A percentile compares a stretch with the other conserved stretches of the same genome.
Conservation (phyloP, 768 basidiomycete genomes). For the Antrodiella citrinella region DNA sequence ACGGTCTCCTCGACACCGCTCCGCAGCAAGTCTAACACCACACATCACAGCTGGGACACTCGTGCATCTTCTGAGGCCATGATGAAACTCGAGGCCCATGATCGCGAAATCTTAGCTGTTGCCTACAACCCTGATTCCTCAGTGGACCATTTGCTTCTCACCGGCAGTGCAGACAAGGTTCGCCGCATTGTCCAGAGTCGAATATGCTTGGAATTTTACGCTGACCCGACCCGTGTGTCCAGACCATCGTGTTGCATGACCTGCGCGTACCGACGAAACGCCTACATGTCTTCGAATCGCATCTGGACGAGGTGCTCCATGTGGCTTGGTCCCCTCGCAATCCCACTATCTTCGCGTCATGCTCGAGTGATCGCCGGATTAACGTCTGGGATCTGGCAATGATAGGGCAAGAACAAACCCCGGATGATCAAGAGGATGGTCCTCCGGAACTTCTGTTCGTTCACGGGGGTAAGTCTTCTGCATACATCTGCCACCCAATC, state of each 20-base stretch:
- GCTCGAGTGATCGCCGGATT: slow-evolving; percentile 86
- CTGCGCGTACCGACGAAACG: slow-evolving; percentile 64
- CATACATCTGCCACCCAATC: too few relatives aligned
- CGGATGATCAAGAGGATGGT: slow-evolving; percentile 97
- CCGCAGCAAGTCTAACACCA: slow-evolving; percentile 1
- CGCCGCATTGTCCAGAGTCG: too few relatives aligned
- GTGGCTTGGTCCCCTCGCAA: slow-evolving; percentile 94
- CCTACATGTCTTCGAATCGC: slow-evolving; percentile 86
- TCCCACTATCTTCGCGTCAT: slow-evolving; percentile 88
- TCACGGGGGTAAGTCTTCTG: slow-evolving; percentile 72
- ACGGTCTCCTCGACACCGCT: slow-evolving; percentile 1
- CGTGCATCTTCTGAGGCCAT: slow-evolving; percentile 63
- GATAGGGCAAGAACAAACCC: slow-evolving; percentile 93
- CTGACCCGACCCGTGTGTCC: neutral
- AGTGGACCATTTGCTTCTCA: slow-evolving; percentile 66
- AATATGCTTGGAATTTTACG: neutral
- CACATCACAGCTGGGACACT: slow-evolving; percentile 77
- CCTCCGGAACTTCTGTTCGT: slow-evolving; percentile 95
- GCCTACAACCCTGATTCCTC: slow-evolving; percentile 74
- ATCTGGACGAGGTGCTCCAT: slow-evolving; percentile 91
- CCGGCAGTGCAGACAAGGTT: slow-evolving; percentile 93
- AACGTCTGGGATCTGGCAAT: slow-evolving; percentile 92
- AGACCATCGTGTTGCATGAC: slow-evolving; percentile 90
- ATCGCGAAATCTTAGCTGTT: slow-evolving; percentile 84
- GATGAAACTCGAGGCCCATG: slow-evolving; percentile 75